Evolutionary conservation across 73 alveolate species (phyloP).

Genomic region (Effrenium voratum): DNA sequence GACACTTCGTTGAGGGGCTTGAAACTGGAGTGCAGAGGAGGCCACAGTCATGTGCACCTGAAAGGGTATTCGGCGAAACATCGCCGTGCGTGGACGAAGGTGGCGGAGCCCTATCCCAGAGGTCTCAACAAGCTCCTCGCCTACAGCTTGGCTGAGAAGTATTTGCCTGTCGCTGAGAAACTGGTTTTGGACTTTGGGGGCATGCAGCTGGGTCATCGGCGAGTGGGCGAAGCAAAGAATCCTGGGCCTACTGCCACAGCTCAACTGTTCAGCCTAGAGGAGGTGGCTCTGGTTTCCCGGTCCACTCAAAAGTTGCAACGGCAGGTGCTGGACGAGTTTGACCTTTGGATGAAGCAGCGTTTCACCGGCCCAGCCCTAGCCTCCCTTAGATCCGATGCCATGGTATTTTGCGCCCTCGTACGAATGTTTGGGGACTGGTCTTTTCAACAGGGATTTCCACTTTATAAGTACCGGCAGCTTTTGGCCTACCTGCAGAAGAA

Average conservation of each 20-base stretch:
- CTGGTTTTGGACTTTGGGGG: neutral
- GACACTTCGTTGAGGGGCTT: neutral
- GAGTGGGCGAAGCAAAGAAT: neutral
- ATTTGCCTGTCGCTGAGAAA: neutral
- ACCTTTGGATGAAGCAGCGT: neutral
- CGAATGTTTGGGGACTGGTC: neutral
- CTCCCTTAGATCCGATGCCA: neutral
- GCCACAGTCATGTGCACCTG: neutral
- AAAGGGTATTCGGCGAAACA: neutral
- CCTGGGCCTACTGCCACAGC: neutral
- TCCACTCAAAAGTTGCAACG: no score
- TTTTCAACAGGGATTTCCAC: neutral
- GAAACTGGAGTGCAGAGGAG: neutral
- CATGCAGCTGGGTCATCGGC: neutral
- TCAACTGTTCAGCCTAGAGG: neutral
- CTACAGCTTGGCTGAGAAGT: neutral
- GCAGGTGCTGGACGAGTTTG: neutral
- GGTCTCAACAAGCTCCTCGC: neutral
- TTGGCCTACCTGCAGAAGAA: neutral
- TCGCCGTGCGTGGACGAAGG: neutral
- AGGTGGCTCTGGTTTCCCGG: neutral
- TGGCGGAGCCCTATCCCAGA: slow-evolving; percentile 4
- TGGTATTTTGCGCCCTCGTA: neutral
- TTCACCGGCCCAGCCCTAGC: neutral
- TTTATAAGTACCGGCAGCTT: neutral